Conservation (phyloP, 306 rosid species). For the Acacia melanoxylon region DNA sequence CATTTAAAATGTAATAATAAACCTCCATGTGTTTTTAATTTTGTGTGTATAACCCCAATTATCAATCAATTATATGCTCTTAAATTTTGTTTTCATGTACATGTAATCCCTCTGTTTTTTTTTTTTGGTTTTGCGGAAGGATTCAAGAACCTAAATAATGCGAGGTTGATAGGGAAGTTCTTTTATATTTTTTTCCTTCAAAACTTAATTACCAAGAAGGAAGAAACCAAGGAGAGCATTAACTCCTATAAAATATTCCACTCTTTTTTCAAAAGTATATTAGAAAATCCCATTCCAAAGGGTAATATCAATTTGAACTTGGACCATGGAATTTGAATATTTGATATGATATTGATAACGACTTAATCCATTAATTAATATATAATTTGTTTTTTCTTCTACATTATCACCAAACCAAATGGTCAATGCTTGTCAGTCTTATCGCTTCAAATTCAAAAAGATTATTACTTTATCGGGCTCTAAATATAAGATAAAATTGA, state of each 20-base stretch:
- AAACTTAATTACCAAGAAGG: not conserved
- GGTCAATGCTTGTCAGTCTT: not conserved
- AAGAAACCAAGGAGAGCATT: not conserved
- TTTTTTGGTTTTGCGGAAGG: no score
- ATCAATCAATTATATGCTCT: no score
- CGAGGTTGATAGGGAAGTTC: no score
- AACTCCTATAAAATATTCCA: not conserved
- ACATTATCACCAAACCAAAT: not conserved
- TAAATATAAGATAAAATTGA: no score
- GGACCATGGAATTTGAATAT: not conserved
- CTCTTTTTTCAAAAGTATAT: not conserved
- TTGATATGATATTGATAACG: not conserved
- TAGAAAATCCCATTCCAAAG: not conserved
- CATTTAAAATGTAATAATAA: no score
- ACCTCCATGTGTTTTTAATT: no score
- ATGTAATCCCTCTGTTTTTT: no score
- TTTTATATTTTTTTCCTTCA: no score
- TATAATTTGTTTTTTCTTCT: not conserved
- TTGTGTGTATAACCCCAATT: no score
- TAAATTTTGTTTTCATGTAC: no score
- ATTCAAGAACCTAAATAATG: no score
- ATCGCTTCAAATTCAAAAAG: not conserved
- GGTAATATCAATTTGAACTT: not conserved
- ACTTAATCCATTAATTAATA: not conserved
- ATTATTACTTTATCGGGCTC: no score